A percentile compares a stretch with the other conserved stretches of the same genome.
These are phyloP conservation scores for Blastomyces parvus DNA, from an alignment of 2,329 filamentous ascomycete genomes.

Conservation along the genomic window DNA sequence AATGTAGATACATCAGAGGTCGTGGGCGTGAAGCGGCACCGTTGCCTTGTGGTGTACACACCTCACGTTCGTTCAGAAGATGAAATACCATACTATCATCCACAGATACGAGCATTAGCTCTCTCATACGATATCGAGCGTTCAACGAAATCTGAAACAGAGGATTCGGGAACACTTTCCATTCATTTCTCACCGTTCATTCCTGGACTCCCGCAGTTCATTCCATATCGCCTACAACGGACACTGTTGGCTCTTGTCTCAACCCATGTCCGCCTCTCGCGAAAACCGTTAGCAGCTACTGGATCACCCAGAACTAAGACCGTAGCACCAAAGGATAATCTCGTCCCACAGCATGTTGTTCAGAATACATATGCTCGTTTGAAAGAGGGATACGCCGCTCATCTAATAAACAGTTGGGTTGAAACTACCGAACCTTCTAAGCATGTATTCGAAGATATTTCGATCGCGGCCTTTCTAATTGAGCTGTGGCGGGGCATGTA, in stretches of 20 bases:
- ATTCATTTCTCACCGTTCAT: conserved; percentile 45
- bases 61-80: conserved; percentile 57
- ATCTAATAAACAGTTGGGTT: conserved; percentile 65
- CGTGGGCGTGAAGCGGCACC: conserved; percentile 4
- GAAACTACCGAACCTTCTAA: conserved; percentile 82
- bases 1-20: conserved; percentile 26
- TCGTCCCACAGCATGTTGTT: conserved; percentile 65
- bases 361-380: conserved; percentile 75
- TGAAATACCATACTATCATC: conserved; percentile 81
- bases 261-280: conserved; percentile 30
- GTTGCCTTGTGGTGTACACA: conserved; percentile 59
- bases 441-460: conserved; percentile 89
- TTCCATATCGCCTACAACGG: conserved; percentile 31
- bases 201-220: conserved; percentile 21
- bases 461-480: conserved; percentile 83
- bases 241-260: conserved; percentile 30
- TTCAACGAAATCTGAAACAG: conserved; percentile 23
- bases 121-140: conserved; percentile 54
- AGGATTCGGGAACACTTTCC: conserved; percentile 34
- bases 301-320: conserved; percentile 47
- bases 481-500: conserved; percentile 90
- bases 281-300: conserved; percentile 18
- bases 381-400: conserved; percentile 67
- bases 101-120: conserved; percentile 61
- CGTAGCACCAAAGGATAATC: conserved; percentile 74